Percentiles rank a stretch among this genome's conserved stretches.
These are phyloP conservation scores for Suillus brevipes DNA, from an alignment of 768 basidiomycete species.

Conservation along the genomic window DNA sequence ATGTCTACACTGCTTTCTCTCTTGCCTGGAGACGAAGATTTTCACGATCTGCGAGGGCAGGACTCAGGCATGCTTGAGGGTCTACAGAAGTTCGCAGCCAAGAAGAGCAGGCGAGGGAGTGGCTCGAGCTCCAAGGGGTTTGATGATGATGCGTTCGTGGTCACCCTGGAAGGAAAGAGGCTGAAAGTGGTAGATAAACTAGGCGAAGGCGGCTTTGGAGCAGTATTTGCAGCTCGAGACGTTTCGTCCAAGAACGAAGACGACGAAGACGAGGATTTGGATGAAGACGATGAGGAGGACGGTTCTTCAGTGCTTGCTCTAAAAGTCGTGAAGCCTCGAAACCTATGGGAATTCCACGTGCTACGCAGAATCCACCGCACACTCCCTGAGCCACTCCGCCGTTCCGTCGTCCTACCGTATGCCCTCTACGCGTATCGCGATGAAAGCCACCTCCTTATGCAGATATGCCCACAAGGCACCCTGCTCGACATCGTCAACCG, in stretches of 20 bases:
- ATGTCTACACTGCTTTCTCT: constrained; percentile 63
- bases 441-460: constrained; percentile 88
- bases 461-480: constrained; percentile 88
- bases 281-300: constrained; percentile 54
- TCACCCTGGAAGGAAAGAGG: constrained; percentile 62
- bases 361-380: constrained; percentile 74
- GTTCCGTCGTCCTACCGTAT: constrained; percentile 75
- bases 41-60: constrained; percentile 55
- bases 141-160: constrained; percentile 43
- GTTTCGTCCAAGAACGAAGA: constrained; percentile 39
- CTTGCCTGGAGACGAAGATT: constrained; percentile 59
- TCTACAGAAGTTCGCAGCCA: constrained; percentile 72
- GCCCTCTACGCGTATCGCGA: constrained; percentile 83
- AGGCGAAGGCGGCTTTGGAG: constrained; percentile 95
- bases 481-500: constrained; percentile 91
- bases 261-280: constrained; percentile 33
- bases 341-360: constrained; percentile 90
- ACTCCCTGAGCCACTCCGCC: constrained; percentile 57
- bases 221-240: constrained; percentile 85
- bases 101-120: constrained; percentile 32
- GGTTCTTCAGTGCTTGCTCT: constrained; percentile 68
- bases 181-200: constrained; percentile 83
- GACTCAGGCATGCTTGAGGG: constrained; percentile 61
- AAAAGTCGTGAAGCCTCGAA: constrained; percentile 88
- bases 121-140: constrained; percentile 34